Percentiles rank a stretch among this genome's conserved stretches.
These are phyloP conservation scores for Tuber aestivum DNA, from an alignment of 495 filamentous ascomycete species.

Conservation along the genomic window DNA sequence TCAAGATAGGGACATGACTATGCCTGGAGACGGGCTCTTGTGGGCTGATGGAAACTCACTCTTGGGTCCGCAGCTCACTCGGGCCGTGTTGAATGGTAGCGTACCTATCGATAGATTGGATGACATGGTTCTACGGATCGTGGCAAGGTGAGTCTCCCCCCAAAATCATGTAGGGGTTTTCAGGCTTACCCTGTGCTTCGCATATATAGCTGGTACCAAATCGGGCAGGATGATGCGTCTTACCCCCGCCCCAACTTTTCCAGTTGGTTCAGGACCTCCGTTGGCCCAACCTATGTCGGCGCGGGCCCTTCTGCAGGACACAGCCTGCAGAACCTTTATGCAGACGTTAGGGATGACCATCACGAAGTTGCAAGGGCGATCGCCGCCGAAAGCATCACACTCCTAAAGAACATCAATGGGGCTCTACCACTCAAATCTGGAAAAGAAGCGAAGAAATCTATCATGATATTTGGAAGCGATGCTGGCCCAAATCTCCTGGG, in stretches of 20 bases:
- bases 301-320: conserved; percentile 8
- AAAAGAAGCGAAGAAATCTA: conserved; percentile 56
- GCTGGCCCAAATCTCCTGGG: conserved; percentile 59
- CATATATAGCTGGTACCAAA: conserved; percentile 58
- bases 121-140: conserved; percentile 89
- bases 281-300: conserved; percentile 50
- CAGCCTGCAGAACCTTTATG: conserved; percentile 11
- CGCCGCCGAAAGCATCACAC: conserved; percentile 75
- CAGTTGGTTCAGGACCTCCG: conserved; percentile 49
- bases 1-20: conserved; percentile 65
- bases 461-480: conserved; percentile 81
- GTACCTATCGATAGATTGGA: conserved; percentile 77
- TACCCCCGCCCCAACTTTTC: conserved; percentile 67
- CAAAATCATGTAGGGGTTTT: background rate
- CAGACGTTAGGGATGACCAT: conserved; percentile 54
- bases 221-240: conserved; percentile 59
- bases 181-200: background rate
- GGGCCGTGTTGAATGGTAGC: conserved; percentile 71
- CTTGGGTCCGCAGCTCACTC: conserved; percentile 73
- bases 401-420: conserved; percentile 51
- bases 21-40: conserved; percentile 80
- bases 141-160: conserved; percentile 49
- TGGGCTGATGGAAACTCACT: conserved; percentile 74
- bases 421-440: conserved; percentile 30
- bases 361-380: conserved; percentile 62